Conservation (phyloP, 1,139 yeast species). For the Candida mesenterica region DNA sequence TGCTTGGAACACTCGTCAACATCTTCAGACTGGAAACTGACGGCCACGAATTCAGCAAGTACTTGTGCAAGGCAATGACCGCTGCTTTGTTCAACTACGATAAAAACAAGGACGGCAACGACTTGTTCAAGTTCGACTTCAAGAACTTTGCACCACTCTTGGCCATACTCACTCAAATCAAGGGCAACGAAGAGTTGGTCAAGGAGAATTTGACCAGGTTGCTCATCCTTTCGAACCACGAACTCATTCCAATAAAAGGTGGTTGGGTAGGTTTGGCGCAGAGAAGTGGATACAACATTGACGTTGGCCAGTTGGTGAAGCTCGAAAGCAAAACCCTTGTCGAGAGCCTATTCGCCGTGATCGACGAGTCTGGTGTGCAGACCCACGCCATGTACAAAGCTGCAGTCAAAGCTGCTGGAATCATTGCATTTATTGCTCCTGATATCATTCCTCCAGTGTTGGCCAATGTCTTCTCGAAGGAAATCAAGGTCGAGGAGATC, state of each 20-base stretch:
- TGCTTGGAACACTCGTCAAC: conserved; percentile 17
- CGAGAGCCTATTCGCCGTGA: conserved; percentile 4
- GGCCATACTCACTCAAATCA: conserved; percentile 41
- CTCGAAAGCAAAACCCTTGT: conserved; percentile 24
- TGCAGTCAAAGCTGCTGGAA: conserved; percentile 58
- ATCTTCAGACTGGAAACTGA: neutral
- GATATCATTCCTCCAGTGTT: conserved; percentile 54
- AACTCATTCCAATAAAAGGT: conserved; percentile 38
- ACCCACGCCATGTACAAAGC: conserved; percentile 31
- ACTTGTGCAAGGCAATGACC: conserved; percentile 19
- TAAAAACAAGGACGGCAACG: conserved; percentile 17
- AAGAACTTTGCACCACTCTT: conserved; percentile 41
- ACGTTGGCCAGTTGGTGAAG: conserved; percentile 61
- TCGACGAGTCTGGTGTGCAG: conserved; percentile 16
- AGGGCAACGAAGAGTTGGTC: conserved; percentile 18
- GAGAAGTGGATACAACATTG: conserved; percentile 46
- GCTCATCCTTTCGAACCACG: conserved; percentile 57
- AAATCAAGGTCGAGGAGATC: conserved; percentile 38
- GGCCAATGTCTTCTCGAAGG: conserved; percentile 36
- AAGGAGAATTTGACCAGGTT: conserved; percentile 38
- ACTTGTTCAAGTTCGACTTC: conserved; percentile 17
- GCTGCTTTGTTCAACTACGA: conserved; percentile 16
- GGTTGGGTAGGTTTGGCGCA: conserved; percentile 84
- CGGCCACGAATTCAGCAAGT: conserved; percentile 11
- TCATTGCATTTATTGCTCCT: conserved; percentile 70